Conservation (phyloP, 768 basidiomycete species). For the Pleurotus djamor region DNA sequence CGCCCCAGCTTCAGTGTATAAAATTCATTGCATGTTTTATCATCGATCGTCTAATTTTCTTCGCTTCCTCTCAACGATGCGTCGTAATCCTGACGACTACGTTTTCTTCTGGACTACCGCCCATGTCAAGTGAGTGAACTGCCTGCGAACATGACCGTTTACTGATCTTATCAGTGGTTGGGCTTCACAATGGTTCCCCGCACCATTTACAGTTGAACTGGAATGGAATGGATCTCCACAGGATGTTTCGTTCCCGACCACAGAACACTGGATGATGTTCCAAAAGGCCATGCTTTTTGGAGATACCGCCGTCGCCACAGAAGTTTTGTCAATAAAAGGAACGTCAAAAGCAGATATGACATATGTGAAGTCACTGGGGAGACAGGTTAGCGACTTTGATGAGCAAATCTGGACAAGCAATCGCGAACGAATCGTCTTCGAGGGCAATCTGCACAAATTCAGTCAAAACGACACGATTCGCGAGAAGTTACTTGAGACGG, state of each 20-base stretch:
- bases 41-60: not conserved
- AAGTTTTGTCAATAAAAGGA: slow-evolving; percentile 35
- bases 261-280: slow-evolving; percentile 72
- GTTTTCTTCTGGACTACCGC: slow-evolving; percentile 45
- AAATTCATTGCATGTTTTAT: too few species aligned
- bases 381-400: slow-evolving; percentile 46
- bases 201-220: slow-evolving; percentile 39
- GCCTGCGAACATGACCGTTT: not conserved
- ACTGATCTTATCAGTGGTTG: slow-evolving; percentile 31
- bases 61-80: slow-evolving; percentile 5
- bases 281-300: slow-evolving; percentile 57
- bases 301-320: slow-evolving; percentile 38
- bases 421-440: slow-evolving; percentile 47
- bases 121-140: slow-evolving; percentile 34
- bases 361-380: slow-evolving; percentile 51
- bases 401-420: slow-evolving; percentile 44
- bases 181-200: slow-evolving; percentile 48
- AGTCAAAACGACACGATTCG: slow-evolving; percentile 40
- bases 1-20: too few species aligned
- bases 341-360: slow-evolving; percentile 32
- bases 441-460: slow-evolving; percentile 57
- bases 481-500: slow-evolving; percentile 42
- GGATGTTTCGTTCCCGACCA: slow-evolving; percentile 37
- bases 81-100: slow-evolving; percentile 26
- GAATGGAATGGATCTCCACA: slow-evolving; percentile 25